These are phyloP conservation scores for Margaritispora aquatica DNA, from an alignment of 495 filamentous ascomycete genomes.

Conservation along the genomic window DNA sequence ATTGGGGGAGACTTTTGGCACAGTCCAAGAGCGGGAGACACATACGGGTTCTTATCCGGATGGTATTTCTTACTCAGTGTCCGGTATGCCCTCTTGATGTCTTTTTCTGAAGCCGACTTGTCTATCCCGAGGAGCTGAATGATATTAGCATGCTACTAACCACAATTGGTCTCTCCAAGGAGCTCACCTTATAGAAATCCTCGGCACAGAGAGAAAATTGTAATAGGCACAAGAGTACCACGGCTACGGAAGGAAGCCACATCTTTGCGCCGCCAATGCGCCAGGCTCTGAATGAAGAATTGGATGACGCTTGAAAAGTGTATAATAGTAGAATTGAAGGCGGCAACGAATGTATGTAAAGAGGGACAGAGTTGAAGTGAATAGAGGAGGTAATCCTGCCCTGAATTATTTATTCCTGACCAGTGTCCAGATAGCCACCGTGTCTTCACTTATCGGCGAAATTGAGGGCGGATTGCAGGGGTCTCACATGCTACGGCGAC, in stretches of 20 bases:
- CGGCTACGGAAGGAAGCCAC: conserved; percentile 19
- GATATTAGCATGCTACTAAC: conserved; percentile 4
- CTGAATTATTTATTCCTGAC: background rate
- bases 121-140: conserved; percentile 67
- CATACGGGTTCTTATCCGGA: conserved; percentile 97
- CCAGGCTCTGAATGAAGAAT: conserved; percentile 9
- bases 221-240: conserved; percentile 36
- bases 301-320: conserved; percentile 2
- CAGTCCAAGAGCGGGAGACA: conserved; percentile 15
- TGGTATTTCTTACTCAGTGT: conserved; percentile 93
- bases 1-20: background rate
- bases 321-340: conserved; percentile 6
- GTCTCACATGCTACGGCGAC: background rate
- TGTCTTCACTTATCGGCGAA: background rate
- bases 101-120: conserved; percentile 74
- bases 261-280: conserved; percentile 19
- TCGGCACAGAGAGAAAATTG: conserved; percentile 45
- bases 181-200: conserved; percentile 81
- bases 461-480: background rate
- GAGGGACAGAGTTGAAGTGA: conserved; percentile 16
- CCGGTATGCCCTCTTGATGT: conserved; percentile 96
- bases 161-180: background rate
- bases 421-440: conserved; percentile 22
- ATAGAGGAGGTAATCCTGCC: background rate
- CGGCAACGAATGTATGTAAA: conserved; percentile 15